These are phyloP conservation scores for Neurospora cerealis DNA, from an alignment of 495 filamentous ascomycete species.

Conservation along the genomic window DNA sequence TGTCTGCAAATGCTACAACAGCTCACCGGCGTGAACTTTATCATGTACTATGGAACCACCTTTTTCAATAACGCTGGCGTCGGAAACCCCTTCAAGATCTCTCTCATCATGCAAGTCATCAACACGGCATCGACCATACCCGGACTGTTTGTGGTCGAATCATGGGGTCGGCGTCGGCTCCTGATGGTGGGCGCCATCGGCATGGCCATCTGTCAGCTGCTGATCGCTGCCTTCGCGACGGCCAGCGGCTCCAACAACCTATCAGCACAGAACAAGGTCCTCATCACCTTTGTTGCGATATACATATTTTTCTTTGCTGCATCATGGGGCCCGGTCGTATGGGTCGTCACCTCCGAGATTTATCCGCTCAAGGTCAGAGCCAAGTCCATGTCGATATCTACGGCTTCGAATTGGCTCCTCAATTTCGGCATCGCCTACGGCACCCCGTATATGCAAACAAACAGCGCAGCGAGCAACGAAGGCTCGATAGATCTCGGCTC, in stretches of 20 bases:
- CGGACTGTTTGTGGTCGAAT: slow-evolving; percentile 66
- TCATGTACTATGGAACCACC: slow-evolving; percentile 70
- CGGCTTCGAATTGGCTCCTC: slow-evolving; percentile 67
- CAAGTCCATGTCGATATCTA: slow-evolving; percentile 72
- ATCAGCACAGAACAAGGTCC: slow-evolving; percentile 48
- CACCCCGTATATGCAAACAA: slow-evolving; percentile 55
- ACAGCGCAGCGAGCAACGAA: slow-evolving; percentile 42
- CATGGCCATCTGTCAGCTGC: slow-evolving; percentile 63
- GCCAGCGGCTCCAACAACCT: slow-evolving; percentile 33
- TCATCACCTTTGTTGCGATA: slow-evolving; percentile 68
- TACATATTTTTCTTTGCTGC: slow-evolving; percentile 82
- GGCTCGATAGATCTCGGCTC: slow-evolving; percentile 52
- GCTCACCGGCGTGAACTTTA: slow-evolving; percentile 48
- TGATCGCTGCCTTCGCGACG: slow-evolving; percentile 61
- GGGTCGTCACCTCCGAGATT: slow-evolving; percentile 78
- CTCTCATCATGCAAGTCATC: slow-evolving; percentile 66
- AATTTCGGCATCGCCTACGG: slow-evolving; percentile 75
- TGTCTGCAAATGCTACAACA: slow-evolving; percentile 51
- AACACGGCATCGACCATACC: slow-evolving; percentile 67
- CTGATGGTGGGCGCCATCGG: slow-evolving; percentile 64
- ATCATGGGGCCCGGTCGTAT: slow-evolving; percentile 73
- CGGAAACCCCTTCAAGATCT: slow-evolving; percentile 54
- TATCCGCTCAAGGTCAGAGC: slow-evolving; percentile 75
- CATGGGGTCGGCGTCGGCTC: slow-evolving; percentile 62
- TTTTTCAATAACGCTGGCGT: slow-evolving; percentile 64